Evolutionary conservation across 2,329 filamentous ascomycete species (phyloP), one percentile per base, ranked within the genome.

Genomic region (Fusarium sp.): DNA sequence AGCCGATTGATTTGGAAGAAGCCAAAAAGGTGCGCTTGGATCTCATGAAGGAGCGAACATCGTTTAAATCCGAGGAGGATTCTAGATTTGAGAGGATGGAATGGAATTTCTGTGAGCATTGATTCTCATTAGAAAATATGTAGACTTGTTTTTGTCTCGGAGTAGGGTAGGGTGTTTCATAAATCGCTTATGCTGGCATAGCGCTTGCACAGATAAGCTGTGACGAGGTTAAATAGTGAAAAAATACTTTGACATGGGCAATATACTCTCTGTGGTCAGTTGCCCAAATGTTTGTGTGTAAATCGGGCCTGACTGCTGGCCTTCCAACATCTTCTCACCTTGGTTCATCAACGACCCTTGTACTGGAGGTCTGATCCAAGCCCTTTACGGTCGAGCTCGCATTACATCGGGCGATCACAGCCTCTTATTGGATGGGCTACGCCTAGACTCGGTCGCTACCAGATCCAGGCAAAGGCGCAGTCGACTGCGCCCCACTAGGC

Each of bases 81-180:
- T n/a, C n/a, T 4, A 54, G 21, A 21, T 49, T 49, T 6, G 21
- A 38, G 25, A 25, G 12, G 25, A 33, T 58, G 31, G 41, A 49
- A 15, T 58, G 56, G 56, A 38, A 23, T 7, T 59, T 59, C 18
- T 52, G 45, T 19, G 56, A 59, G n/a, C 56, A 59, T 52, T 60
- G 21, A 48, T 45, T 45, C 5, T 19, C 8, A 19, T 14, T 4
- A 4, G 7, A 11, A 14, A 27, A 19, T 4, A 44, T 44, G 10
- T 25, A 5, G 7, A 25, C 11, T 19, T 25, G 5, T 12, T 44
- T 19, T 19, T 14, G 18, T 11, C 7, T 4, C 4, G 7, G 23
- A 44, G 45, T 48, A 48, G 45, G 27, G 27, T 29, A 48, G 27
- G 27, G 3, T n/a, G 4, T 45, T 45, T 21, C 0, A 15, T 27